phyloP scores from a whole-genome alignment of 2,329 filamentous ascomycete genomes.

The Aspergillus flavus region DNA sequence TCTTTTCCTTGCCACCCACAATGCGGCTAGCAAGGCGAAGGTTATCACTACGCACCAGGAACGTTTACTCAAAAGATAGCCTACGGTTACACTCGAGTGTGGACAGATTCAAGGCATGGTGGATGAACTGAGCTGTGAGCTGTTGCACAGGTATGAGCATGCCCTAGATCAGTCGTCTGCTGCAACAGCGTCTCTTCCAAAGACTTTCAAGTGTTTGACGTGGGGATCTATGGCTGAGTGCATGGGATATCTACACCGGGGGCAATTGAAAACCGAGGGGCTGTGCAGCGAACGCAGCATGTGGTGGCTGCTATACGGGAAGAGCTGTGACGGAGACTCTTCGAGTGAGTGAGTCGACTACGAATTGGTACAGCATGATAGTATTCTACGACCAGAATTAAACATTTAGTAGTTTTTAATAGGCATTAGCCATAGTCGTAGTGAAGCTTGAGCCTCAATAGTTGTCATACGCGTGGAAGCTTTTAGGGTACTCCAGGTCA shows the following conservation, averaged over 20 bases:
- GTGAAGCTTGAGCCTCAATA: not conserved
- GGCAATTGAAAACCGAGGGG: constrained; percentile 72
- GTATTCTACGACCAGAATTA: not conserved
- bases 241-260: constrained; percentile 59
- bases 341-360: not conserved
- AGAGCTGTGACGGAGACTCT: not conserved
- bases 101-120: constrained; percentile 90
- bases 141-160: constrained; percentile 40
- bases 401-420: not conserved
- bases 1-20: not conserved
- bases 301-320: not conserved
- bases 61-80: constrained; percentile 14
- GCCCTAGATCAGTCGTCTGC: constrained; percentile 2
- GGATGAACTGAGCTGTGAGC: constrained; percentile 71
- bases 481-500: not conserved
- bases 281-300: constrained; percentile 51
- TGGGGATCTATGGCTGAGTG: constrained; percentile 59
- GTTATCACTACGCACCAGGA: not conserved
- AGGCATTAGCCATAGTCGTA: not conserved
- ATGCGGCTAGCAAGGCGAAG: not conserved
- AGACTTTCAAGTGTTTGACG: constrained; percentile 56
- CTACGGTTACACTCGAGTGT: constrained; percentile 53
- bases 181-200: constrained; percentile 30
- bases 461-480: not conserved
- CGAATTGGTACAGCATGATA: not conserved